Evolutionary conservation across 1,284 basidiomycete genomes (phyloP), one percentile per base, ranked within the genome.

Genomic region (Neonothopanus nambi): DNA sequence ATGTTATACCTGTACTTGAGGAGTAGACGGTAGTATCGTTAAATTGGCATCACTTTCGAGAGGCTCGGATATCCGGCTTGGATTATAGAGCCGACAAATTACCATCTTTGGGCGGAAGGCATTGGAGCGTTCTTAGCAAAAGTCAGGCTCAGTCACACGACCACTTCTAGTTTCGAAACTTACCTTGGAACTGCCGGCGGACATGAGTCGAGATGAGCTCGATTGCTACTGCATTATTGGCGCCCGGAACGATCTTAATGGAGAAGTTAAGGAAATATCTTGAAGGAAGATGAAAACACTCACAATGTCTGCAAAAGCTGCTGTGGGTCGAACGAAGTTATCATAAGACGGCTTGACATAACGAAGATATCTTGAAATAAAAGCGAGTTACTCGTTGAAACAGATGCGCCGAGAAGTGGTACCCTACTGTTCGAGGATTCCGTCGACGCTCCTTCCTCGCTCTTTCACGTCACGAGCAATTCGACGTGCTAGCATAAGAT

Each of bases 301-400:
- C 59, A 93, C 92, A 45, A 96, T 91, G 65, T 98, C 94, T 3
- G 95, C 95, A 66, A 89, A 80, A 37, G 86, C 81, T 12, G 93
- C 83, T 2, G 91, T 92, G 0, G 95, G 95, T 43, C 85, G 82
- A n/a, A 99, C 94, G 61, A 95, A 97, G 66, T 93, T 91, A 68
- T 99, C 96, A 63, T 91, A 97, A 8, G 93, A 87, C 2, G 91
- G 93, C 66, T 96, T 96, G 62, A 97, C 95, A 65, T 89, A 96
- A 43, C 93, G 87, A 33, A 96, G 79, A 64, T 96, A 94, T 65
- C 89, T 91, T 17, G n/a, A 18, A 59, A 41, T 41, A 39, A 37
- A 21, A 44, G 21, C 4, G 21, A 42, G 20, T 18, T 35, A 17
- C 26, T 51, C 30, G 48, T 39, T 5, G 30, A 24, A 40, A 36